Base-by-base conservation (phyloP, 2,329 filamentous ascomycete species). In the Cordyceps cateniannulata region DNA sequence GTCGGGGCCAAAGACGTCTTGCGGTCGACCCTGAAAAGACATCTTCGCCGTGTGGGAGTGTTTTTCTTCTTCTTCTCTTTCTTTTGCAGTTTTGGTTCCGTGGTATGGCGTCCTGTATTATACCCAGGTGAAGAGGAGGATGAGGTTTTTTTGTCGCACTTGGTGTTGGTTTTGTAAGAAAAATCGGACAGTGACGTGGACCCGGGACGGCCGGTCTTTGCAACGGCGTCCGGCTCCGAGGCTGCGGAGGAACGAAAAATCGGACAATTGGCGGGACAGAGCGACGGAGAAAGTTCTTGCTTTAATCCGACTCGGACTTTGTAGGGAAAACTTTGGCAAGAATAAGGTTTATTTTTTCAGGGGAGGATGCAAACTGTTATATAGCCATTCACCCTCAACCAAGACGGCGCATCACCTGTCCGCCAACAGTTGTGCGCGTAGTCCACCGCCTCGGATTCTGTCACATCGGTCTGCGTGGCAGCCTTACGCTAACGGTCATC, bases 1-100 rank as follows among this genome's bases (percentile, higher is more conserved):
- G 16, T 75, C 63, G 29, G 76, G 69, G 22, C 81, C 80, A 58
- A 81, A 82, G 14, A 48, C 12, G 38, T 45, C 25, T 35, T 44
- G 2, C 1, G 47, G 24, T 18, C 29, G 55, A 10, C 7, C 1
- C 1, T 3, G 9, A 3, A 25, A 20, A 32, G 9, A 32, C 38
- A 42, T 42, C 14, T 2, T 42, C 14, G 38, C 16, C 14, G 32
- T 14, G 32, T 35, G 10, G 32, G 14, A 12, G 32, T 12, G 10
- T 35, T 35, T 12, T 35, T 42, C 38, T n/a, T 32, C 32, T 20
- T 2, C 2, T 42, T 42, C n/a, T 42, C 14, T 42, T 16, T 42
- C n/a, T n/a, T 16, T 42, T 42, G 4, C 38, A n/a, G 8, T 16
- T n/a, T 42, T 42, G 16, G 29, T 35, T n/a, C n/a, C n/a, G n/a